Conservation (phyloP, 2,329 filamentous ascomycete species). For the Verticillium longisporum region DNA sequence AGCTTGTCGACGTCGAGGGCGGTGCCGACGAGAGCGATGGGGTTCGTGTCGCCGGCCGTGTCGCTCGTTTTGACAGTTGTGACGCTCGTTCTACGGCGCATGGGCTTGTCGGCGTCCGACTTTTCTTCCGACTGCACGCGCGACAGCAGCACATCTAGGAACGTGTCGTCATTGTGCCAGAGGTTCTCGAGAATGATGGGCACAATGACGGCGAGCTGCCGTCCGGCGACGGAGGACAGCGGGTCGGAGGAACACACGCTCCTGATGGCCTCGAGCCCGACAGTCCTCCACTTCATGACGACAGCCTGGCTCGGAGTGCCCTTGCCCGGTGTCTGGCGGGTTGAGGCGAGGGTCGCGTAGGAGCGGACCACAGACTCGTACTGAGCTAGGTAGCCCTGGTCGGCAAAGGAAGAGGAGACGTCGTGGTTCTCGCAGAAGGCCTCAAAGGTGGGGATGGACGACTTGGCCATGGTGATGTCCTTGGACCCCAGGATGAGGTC, state of each 20-base stretch:
- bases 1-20: conserved; percentile 83
- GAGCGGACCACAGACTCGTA: conserved; percentile 76
- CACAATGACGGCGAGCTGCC: conserved; percentile 71
- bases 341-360: conserved; percentile 76
- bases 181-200: conserved; percentile 84
- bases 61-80: conserved; percentile 70
- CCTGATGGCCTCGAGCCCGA: conserved; percentile 71
- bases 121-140: conserved; percentile 63
- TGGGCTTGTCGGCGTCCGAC: conserved; percentile 54
- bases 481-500: conserved; percentile 75
- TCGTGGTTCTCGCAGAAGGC: conserved; percentile 88
- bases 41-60: conserved; percentile 55
- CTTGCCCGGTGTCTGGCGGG: conserved; percentile 45
- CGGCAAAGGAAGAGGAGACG: conserved; percentile 74
- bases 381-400: conserved; percentile 73
- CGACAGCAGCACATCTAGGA: conserved; percentile 62
- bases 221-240: conserved; percentile 65
- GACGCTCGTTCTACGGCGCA: conserved; percentile 67
- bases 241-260: conserved; percentile 75
- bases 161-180: conserved; percentile 65
- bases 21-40: conserved; percentile 69
- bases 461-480: conserved; percentile 89
- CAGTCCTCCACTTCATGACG: conserved; percentile 69
- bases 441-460: conserved; percentile 78
- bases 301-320: conserved; percentile 61